Evolutionary conservation across 352 stramenopile species (phyloP), one percentile per base, ranked within the genome.

Genomic region (Globisporangium lucens): DNA sequence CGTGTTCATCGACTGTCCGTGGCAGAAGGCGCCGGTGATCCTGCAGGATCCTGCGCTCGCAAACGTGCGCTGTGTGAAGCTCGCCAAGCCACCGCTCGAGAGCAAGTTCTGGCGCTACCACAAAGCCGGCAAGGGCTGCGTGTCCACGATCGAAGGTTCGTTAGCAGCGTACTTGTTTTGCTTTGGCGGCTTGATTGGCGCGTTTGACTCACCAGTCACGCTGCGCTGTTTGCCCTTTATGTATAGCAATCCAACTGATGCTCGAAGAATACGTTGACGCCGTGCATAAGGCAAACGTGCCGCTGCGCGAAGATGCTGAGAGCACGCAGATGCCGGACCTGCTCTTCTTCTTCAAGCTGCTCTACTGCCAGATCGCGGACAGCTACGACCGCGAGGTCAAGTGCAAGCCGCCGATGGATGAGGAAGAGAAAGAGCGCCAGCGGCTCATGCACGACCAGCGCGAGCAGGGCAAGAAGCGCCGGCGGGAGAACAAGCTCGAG

Each of bases 91-190:
- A 17, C 88, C 88, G 2, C 72, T 83, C 1, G 79, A 96, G 60
- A 94, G 86, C 80, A 93, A 91, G 55, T 96, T 94, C 68, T 96
- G 88, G 88, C 81, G 88, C 46, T 96, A 96, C 70, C 88, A 96
- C 71, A 85, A 90, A 63, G 87, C 86, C 27, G 88, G 88, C 56
- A 84, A 83, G 6, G 88, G 88, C 20, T 96, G 88, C 35, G 85
- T 96, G n/a, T 96, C 88, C 8, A 96, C 88, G 0, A 96, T 96
- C 68, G 88, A 96, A 96, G 88, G 88, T 93, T 46, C n/a, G 66
- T 61, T 13, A 4, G 9, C 20, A 36, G 17, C 38, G 3, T 62
- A 30, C 3, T 47, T 52, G 22, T 0, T 24, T 24, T 33, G n/a
- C 1, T 29, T 27, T 61, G 15, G 13, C 4, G 13, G 38, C 2